Base-by-base conservation (phyloP, 768 basidiomycete genomes). In the Xerocomellus chrysenteron region DNA sequence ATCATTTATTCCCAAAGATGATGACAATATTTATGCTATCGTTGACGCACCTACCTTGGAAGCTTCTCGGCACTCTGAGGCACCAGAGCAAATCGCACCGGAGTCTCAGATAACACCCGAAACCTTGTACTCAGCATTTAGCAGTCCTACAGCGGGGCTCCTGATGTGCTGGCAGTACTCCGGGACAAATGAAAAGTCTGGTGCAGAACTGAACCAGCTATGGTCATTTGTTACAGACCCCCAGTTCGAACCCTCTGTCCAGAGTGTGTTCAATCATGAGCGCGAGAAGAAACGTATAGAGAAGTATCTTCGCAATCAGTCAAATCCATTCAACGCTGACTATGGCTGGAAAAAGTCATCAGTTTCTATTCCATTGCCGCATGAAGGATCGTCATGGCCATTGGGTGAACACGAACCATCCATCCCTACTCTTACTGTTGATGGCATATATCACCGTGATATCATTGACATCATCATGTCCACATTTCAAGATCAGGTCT, bases 81-180 rank as follows among this genome's bases (percentile, higher is more conserved):
- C 19, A n/a, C n/a, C 10, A 19, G 19, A 41, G 19, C 19, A 10
- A 8, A 19, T 19, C 1, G 6, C n/a, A 17, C 26, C 11, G 7
- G 3, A 12, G 26, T 4, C 21, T 13, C 8, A 30, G 70, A 52
- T 80, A 76, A 7, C 79, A 78, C 0, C 80, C 59, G 19, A 56
- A 4, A 41, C 36, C 14, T 32, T 58, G 4, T 61, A 44, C 26
- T 17, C 41, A 0, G 44, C 58, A 60, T 75, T 54, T 59, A 66
- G 21, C 41, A 58, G 64, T 59, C 45, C 52, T 2, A 60, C 68
- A 0, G 54, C 52, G 0, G 69, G 63, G 41, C 61, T 64, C 0
- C 64, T 75, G 19, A 68, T 74, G 67, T 26, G 50, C 11, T 75
- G 74, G 74, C 52, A 61, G 3, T 72, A 68, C 44, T 59, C 60